Conservation (phyloP, 352 stramenopile genomes). For the Phytophthora ramorum region DNA sequence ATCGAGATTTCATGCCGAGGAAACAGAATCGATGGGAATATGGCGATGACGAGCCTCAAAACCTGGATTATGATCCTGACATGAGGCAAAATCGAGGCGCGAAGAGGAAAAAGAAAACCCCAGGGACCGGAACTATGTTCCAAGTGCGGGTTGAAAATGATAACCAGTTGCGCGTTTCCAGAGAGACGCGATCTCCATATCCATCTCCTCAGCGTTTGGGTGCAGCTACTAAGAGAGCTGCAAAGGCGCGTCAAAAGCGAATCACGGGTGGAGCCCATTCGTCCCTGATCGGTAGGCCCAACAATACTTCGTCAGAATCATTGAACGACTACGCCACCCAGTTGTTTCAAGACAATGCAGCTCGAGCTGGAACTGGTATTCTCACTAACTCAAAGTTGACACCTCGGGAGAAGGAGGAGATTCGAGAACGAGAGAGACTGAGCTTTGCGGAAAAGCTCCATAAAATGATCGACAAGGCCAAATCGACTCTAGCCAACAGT, state of each 20-base stretch:
- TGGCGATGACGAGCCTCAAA: slow-evolving; percentile 18
- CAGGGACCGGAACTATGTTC: slow-evolving; percentile 27
- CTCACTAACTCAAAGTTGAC: slow-evolving; percentile 22
- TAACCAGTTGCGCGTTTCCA: slow-evolving; percentile 47
- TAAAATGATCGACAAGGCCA: slow-evolving; percentile 90
- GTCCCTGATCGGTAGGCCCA: slow-evolving; percentile 7
- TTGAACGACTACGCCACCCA: slow-evolving; percentile 73
- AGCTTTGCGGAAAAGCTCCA: slow-evolving; percentile 89
- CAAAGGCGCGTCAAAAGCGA: slow-evolving; percentile 32
- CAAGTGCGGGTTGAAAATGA: slow-evolving; percentile 54
- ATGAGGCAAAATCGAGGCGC: slow-evolving; percentile 7
- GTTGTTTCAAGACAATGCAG: slow-evolving; percentile 62
- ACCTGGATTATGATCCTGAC: slow-evolving; percentile 15
- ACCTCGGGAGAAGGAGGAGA: slow-evolving; percentile 43
- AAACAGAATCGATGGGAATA: slow-evolving; percentile 17
- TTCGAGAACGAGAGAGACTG: slow-evolving; percentile 63
- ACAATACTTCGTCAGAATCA: slow-evolving; percentile 52
- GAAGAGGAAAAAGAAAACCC: slow-evolving; percentile 50
- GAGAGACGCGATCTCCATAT: slow-evolving; percentile 36
- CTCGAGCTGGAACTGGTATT: slow-evolving; percentile 6
- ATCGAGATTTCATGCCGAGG: slow-evolving; percentile 16
- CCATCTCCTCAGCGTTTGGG: slow-evolving; percentile 38
- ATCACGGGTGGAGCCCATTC: slow-evolving; percentile 13
- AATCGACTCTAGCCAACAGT: slow-evolving; percentile 59
- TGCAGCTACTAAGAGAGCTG: slow-evolving; percentile 35